Conservation (phyloP, 1,284 basidiomycete species). For the Butyriboletus appendiculatus region DNA sequence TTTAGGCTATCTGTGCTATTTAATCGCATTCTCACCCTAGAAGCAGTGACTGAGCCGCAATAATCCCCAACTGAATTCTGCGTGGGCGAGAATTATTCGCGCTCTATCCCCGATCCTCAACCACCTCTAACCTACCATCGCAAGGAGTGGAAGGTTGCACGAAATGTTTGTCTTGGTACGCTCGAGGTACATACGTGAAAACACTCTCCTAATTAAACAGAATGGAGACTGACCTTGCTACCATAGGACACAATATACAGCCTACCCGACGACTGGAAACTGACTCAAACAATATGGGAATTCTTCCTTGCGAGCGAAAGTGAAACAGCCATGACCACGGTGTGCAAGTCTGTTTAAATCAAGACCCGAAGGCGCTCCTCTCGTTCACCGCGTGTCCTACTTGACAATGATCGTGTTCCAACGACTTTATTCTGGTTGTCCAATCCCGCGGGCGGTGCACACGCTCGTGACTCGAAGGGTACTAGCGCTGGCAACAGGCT, state of each 20-base stretch:
- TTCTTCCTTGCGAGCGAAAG: constrained; percentile 29
- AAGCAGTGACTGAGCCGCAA: too few species aligned
- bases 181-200: too few species aligned
- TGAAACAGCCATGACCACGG: not conserved
- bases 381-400: constrained; percentile 56
- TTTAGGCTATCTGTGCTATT: too few species aligned
- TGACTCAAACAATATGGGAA: constrained; percentile 49
- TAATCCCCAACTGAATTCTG: too few species aligned
- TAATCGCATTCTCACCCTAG: too few species aligned
- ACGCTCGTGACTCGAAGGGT: constrained; percentile 43
- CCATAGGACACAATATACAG: not conserved
- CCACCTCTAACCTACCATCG: too few species aligned
- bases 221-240: not conserved
- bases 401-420: constrained; percentile 26
- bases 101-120: not conserved
- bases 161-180: too few species aligned
- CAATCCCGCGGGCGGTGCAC: constrained; percentile 56
- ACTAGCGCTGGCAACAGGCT: constrained; percentile 6
- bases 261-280: not conserved
- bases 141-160: not conserved
- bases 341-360: constrained; percentile 38
- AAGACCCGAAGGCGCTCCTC: constrained; percentile 46
- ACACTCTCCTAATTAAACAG: not conserved
- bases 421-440: constrained; percentile 55
- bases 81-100: not conserved